A percentile compares a stretch with the other conserved stretches of the same genome.
These are phyloP conservation scores for Suillus brevipes DNA, from an alignment of 768 basidiomycete genomes.

Conservation along the genomic window DNA sequence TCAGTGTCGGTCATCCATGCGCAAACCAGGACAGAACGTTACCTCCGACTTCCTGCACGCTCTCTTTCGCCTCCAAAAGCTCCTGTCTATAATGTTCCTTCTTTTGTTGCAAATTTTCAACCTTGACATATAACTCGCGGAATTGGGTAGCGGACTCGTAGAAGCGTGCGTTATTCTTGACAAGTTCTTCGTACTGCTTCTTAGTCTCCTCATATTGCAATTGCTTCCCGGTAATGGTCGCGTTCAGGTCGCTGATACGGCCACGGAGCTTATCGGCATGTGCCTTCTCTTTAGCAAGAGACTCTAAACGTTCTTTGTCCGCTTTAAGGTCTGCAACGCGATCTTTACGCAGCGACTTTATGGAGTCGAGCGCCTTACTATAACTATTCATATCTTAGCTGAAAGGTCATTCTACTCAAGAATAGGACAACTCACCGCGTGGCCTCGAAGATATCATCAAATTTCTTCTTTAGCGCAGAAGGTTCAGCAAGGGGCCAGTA, in stretches of 20 bases:
- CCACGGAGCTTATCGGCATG: conserved; percentile 82
- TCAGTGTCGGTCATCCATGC: background rate
- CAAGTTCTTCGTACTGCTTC: conserved; percentile 60
- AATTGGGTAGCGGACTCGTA: conserved; percentile 84
- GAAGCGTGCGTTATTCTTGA: conserved; percentile 72
- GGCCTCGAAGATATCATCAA: conserved; percentile 99
- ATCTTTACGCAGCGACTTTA: conserved; percentile 89
- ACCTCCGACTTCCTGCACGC: conserved; percentile 69
- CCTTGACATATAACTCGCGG: conserved; percentile 76
- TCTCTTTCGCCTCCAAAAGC: conserved; percentile 60
- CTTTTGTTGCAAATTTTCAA: conserved; percentile 61
- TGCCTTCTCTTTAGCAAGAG: conserved; percentile 77
- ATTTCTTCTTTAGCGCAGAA: conserved; percentile 92
- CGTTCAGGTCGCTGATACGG: conserved; percentile 61
- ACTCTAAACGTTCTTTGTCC: conserved; percentile 83
- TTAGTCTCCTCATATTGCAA: conserved; percentile 72
- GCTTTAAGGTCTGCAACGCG: conserved; percentile 87
- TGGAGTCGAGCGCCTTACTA: conserved; percentile 93
- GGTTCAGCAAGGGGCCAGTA: conserved; percentile 98
- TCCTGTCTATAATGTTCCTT: conserved; percentile 64
- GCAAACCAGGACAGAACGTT: background rate
- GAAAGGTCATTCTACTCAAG: background rate
- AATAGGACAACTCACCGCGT: conserved; percentile 60
- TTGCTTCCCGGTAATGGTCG: conserved; percentile 67
- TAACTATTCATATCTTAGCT: conserved; percentile 54